phyloP scores from a whole-genome alignment of 352 stramenopile genomes.

The Globisporangium radiosum region DNA sequence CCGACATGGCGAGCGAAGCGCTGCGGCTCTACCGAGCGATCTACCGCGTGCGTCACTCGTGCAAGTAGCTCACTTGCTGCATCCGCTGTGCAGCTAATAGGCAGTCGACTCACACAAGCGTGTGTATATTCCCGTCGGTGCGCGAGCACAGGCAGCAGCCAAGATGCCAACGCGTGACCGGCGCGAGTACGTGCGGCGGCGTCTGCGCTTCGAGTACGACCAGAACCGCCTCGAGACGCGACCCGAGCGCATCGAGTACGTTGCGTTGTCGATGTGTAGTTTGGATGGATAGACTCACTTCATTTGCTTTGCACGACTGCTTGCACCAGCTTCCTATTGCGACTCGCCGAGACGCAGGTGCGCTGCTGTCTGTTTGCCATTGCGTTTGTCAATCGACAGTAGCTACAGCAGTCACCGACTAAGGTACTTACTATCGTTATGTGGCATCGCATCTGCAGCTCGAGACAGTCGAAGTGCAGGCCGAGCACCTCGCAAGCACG shows the following conservation, averaged over 20 bases:
- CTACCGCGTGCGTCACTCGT: constrained; percentile 44
- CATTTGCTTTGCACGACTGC: too few species aligned
- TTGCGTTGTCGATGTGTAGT: not conserved
- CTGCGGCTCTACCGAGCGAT: constrained; percentile 68
- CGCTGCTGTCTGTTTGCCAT: not conserved
- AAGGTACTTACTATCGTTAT: too few species aligned
- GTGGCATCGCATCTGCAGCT: constrained; percentile 21
- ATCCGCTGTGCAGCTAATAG: too few species aligned
- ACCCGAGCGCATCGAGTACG: constrained; percentile 50
- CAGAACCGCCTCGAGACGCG: constrained; percentile 46
- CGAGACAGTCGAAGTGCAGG: constrained; percentile 69
- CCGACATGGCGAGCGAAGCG: constrained; percentile 19
- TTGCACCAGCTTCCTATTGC: constrained; percentile 24
- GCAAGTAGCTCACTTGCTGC: not conserved
- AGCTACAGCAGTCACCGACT: too few species aligned
- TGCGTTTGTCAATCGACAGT: too few species aligned
- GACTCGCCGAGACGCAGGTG: constrained; percentile 62
- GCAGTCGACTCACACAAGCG: not conserved
- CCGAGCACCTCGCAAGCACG: constrained; percentile 43
- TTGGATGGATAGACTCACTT: not conserved
- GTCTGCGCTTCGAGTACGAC: constrained; percentile 67
- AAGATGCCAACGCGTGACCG: constrained; percentile 67
- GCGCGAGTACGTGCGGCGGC: constrained; percentile 54
- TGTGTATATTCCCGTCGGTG: not conserved
- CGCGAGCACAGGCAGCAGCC: constrained; percentile 32